Evolutionary conservation across 2,329 filamentous ascomycete genomes (phyloP), one percentile per base, ranked within the genome.

Genomic region (Alternaria burnsii): DNA sequence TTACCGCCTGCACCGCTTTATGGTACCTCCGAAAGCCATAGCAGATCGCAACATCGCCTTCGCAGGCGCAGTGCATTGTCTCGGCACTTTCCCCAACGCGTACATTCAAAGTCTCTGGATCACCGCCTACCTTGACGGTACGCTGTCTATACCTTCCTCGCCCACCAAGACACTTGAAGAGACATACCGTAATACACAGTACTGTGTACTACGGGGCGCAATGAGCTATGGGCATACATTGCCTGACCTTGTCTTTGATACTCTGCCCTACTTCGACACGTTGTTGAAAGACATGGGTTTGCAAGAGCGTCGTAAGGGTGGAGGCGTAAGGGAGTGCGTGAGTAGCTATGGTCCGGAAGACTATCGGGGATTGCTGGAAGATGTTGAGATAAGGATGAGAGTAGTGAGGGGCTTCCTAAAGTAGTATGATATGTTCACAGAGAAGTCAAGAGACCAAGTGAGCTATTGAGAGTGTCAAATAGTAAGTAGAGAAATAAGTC

Each of bases 151-250:
- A 55, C 73, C 68, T 48, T 22, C 47, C 1, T 43, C 65, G 3
- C 11, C 52, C 5, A 58, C 66, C 22, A 52, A 70, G 18, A 48
- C 70, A 24, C 58, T 58, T 20, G 66, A 71, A 42, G 71, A 79
- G 32, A 75, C 89, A 0, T 84, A 88, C 24, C 79, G 93, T 47
- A 83, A 90, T 71, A 88, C 85, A 20, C 86, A 90, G 38, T 94
- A 90, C 73, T 89, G 89, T 5, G 87, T 84, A 65, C 89, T 89
- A 85, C 83, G 91, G 26, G 55, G 90, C 90, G 4, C 95, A 93
- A 71, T 74, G 92, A 18, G 91, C 94, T 75, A 73, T 91, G 61
- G 78, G 80, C 5, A 91, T 94, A 57, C 89, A 87, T 0, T 75
- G 93, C 75, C 75, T 0, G 75, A 78, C 41, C 47, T 78, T 2